Conservation (phyloP, 2,329 filamentous ascomycete species). For the Microcyclospora tardicrescens region DNA sequence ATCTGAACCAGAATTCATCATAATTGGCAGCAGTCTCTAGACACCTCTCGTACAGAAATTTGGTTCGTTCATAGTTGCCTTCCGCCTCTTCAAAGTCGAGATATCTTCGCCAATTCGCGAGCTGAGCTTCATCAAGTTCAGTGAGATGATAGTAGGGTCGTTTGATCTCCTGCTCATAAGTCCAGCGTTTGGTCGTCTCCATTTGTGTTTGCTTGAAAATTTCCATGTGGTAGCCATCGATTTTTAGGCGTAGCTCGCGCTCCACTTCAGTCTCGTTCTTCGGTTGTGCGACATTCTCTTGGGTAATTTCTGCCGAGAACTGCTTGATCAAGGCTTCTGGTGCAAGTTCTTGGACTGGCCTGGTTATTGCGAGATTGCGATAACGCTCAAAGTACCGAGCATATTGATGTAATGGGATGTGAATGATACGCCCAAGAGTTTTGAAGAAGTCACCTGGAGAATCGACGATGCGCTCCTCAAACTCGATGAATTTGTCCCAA, state of each 20-base stretch:
- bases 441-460: conserved; percentile 72
- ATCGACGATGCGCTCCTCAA: conserved; percentile 72
- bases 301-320: conserved; percentile 37
- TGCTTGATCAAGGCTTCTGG: conserved; percentile 53
- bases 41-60: conserved; percentile 87
- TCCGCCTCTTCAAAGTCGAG: conserved; percentile 88
- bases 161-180: conserved; percentile 88
- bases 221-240: conserved; percentile 70
- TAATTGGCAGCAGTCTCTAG: conserved; percentile 87
- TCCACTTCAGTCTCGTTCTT: conserved; percentile 70
- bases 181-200: conserved; percentile 88
- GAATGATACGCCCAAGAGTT: conserved; percentile 68
- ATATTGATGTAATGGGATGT: conserved; percentile 92
- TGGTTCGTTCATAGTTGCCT: conserved; percentile 59
- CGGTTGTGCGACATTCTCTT: conserved; percentile 57
- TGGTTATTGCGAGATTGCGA: conserved; percentile 58
- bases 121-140: conserved; percentile 71
- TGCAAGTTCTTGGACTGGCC: conserved; percentile 61
- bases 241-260: conserved; percentile 63
- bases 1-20: conserved; percentile 97
- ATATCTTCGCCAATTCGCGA: conserved; percentile 90
- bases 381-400: conserved; percentile 89
- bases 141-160: conserved; percentile 95
- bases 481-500: conserved; percentile 98
- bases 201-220: conserved; percentile 68